These are phyloP conservation scores for Shiraia sp. DNA, from an alignment of 2,329 filamentous ascomycete genomes.

Conservation along the genomic window DNA sequence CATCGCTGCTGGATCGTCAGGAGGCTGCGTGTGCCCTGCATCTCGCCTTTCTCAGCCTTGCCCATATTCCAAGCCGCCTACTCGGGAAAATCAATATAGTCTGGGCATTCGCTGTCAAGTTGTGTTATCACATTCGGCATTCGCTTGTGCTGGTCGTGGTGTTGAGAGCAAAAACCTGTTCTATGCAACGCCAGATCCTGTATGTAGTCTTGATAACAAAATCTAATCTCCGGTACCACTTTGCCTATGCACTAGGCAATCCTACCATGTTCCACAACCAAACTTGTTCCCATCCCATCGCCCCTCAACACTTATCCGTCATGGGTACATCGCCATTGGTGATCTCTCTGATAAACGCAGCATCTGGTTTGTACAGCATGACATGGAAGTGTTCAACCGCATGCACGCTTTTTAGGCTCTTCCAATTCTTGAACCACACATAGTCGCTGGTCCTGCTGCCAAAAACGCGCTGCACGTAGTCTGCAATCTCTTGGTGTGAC, in stretches of 20 bases:
- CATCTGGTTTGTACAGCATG: slow-evolving; percentile 80
- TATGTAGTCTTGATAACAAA: neutral
- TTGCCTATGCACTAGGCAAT: neutral
- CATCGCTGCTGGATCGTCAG: neutral
- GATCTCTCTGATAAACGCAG: slow-evolving; percentile 68
- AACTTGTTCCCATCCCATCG: slow-evolving; percentile 1
- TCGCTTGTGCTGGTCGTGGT: too few species aligned
- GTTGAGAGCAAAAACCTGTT: too few species aligned
- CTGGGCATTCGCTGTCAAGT: too few species aligned
- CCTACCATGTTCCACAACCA: neutral
- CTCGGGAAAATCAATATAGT: too few species aligned
- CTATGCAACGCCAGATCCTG: too few species aligned
- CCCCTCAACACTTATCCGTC: slow-evolving; percentile 26
- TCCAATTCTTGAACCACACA: slow-evolving; percentile 92
- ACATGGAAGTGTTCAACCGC: slow-evolving; percentile 94
- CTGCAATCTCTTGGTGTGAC: slow-evolving; percentile 67
- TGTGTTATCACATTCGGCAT: too few species aligned
- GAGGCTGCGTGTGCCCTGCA: slow-evolving; percentile 1
- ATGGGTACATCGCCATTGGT: slow-evolving; percentile 76
- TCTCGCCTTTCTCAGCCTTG: neutral
- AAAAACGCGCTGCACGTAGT: slow-evolving; percentile 72
- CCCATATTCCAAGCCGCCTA: too few species aligned
- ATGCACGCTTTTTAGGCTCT: slow-evolving; percentile 78
- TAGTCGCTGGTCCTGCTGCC: slow-evolving; percentile 55
- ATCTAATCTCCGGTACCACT: neutral